Conservation (phyloP, 768 basidiomycete genomes). For the Coprinellus aureogranulatus region DNA sequence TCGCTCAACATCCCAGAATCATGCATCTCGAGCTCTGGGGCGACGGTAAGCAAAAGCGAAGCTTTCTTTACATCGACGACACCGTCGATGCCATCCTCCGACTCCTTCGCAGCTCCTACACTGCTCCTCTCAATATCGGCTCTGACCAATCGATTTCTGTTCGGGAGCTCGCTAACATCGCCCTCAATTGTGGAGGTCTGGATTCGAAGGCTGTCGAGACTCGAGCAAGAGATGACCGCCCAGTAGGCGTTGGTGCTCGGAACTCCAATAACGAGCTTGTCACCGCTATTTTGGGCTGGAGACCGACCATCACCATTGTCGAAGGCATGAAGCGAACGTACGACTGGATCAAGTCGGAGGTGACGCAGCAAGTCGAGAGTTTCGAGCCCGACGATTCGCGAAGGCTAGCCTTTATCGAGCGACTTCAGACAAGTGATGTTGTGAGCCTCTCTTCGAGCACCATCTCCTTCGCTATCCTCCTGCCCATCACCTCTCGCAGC, state of each 20-base stretch:
- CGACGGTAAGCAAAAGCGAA: conserved; percentile 49
- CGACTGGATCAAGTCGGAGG: conserved; percentile 45
- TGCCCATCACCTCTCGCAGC: conserved; percentile 58
- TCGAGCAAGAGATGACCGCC: conserved; percentile 25
- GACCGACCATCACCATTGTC: conserved; percentile 36
- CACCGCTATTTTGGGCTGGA: conserved; percentile 36
- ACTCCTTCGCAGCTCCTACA: conserved; percentile 38
- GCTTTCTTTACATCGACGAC: conserved; percentile 56
- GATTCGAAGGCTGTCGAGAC: conserved; percentile 26
- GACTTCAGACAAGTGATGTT: conserved; percentile 35
- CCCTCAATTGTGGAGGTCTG: conserved; percentile 31
- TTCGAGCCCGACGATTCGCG: not conserved
- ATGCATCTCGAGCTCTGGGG: conserved; percentile 56
- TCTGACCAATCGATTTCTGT: conserved; percentile 45
- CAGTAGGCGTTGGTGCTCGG: conserved; percentile 47
- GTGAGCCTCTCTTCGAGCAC: conserved; percentile 32
- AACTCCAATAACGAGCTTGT: conserved; percentile 50
- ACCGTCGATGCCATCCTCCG: conserved; percentile 48
- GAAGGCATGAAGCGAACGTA: conserved; percentile 48
- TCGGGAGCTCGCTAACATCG: conserved; percentile 39
- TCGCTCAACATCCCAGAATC: not conserved
- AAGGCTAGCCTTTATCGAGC: not conserved
- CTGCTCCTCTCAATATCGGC: conserved; percentile 47
- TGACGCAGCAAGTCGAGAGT: conserved; percentile 13
- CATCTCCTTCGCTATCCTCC: conserved; percentile 49